These are phyloP conservation scores for Penicillium sp. DNA, from an alignment of 2,329 filamentous ascomycete genomes.

Conservation along the genomic window DNA sequence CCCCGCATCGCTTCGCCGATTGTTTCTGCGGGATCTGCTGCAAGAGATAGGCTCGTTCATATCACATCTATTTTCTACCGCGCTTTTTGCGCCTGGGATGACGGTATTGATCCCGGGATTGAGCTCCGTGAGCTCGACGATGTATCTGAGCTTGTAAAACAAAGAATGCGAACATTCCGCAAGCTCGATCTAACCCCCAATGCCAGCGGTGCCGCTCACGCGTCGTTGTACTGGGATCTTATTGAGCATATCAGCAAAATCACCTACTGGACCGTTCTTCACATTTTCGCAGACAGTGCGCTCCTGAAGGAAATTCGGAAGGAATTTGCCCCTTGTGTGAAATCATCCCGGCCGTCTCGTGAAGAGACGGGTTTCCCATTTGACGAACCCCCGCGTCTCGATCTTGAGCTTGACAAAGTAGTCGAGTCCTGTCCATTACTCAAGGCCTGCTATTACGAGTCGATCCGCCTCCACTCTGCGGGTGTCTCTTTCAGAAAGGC, in stretches of 20 bases:
- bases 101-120: constrained; percentile 47
- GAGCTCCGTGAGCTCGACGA: constrained; percentile 55
- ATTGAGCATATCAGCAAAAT: constrained; percentile 58
- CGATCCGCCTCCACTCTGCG: constrained; percentile 49
- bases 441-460: constrained; percentile 52
- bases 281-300: constrained; percentile 47
- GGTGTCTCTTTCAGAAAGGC: constrained; percentile 49
- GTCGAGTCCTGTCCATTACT: constrained; percentile 51
- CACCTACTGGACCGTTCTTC: constrained; percentile 57
- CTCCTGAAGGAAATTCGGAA: constrained; percentile 49
- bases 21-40: constrained; percentile 53
- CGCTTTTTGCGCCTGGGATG: constrained; percentile 48
- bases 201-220: constrained; percentile 47
- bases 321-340: constrained; percentile 51
- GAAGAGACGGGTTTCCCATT: constrained; percentile 47
- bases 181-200: constrained; percentile 41
- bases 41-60: constrained; percentile 47
- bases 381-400: constrained; percentile 48
- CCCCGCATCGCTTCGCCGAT: constrained; percentile 59
- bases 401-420: constrained; percentile 46
- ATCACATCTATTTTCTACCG: constrained; percentile 48
- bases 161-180: constrained; percentile 47
- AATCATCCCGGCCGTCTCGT: constrained; percentile 40
- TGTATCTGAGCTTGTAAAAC: constrained; percentile 50
- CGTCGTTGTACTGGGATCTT: constrained; percentile 60